Conservation (phyloP, 139 green algal genomes). For the Chlorella vulgaris region DNA sequence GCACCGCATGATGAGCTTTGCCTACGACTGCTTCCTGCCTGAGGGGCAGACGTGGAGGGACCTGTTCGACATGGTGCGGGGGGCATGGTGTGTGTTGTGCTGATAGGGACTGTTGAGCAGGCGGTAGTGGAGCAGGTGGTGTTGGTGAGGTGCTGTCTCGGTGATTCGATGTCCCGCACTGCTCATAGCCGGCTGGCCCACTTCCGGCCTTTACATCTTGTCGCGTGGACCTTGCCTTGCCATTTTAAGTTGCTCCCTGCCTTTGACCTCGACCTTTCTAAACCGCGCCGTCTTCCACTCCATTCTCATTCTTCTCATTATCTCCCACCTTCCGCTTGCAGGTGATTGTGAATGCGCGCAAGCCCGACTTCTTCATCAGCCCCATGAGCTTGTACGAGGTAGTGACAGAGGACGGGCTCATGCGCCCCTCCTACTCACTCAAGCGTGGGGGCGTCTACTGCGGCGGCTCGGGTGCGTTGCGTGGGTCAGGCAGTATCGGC, state of each 20-base stretch:
- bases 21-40: conserved; percentile 82
- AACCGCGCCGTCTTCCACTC: not conserved
- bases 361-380: conserved; percentile 95
- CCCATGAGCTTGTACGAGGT: conserved; percentile 87
- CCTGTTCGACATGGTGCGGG: conserved; percentile 91
- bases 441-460: conserved; percentile 87
- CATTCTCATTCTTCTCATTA: not conserved
- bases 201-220: no score
- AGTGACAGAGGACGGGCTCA: conserved; percentile 93
- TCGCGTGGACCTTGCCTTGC: no score
- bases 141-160: no score
- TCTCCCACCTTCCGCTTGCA: conserved; percentile 33
- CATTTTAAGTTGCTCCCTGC: no score
- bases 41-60: conserved; percentile 86
- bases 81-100: no score
- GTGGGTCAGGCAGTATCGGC: not conserved
- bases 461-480: conserved; percentile 66
- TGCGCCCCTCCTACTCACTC: conserved; percentile 71
- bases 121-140: no score
- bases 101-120: not conserved
- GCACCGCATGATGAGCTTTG: conserved; percentile 87
- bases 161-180: no score
- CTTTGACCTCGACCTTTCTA: no score
- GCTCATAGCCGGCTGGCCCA: no score
- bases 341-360: conserved; percentile 90